Evolutionary conservation across 2,329 filamentous ascomycete genomes (phyloP).

Genomic region (Microcyclosporella mali): DNA sequence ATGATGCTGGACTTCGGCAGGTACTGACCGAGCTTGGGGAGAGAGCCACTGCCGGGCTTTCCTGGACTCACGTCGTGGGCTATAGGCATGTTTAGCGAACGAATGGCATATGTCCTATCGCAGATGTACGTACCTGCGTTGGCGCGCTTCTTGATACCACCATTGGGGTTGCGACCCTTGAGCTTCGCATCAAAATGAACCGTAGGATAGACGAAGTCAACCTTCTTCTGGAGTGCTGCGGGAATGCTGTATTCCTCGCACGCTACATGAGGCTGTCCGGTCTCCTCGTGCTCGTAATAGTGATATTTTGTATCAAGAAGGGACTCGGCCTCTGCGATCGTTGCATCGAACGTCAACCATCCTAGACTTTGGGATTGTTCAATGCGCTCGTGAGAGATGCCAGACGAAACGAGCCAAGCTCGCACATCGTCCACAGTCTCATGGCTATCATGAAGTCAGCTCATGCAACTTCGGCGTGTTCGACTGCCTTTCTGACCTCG

Average conservation of each 20-base stretch:
- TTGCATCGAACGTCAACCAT: conserved; percentile 54
- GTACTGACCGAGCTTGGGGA: conserved; percentile 23
- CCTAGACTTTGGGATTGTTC: conserved; percentile 46
- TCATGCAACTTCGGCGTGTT: too few relatives aligned
- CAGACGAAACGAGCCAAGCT: conserved; percentile 49
- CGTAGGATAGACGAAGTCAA: conserved; percentile 37
- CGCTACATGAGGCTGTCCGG: conserved; percentile 32
- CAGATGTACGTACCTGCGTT: conserved; percentile 3
- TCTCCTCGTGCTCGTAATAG: conserved; percentile 40
- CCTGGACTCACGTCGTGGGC: conserved; percentile 18
- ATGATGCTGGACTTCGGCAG: conserved; percentile 20
- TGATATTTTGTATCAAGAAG: conserved; percentile 51
- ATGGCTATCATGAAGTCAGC: conserved; percentile 7
- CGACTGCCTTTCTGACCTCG: conserved; percentile 21
- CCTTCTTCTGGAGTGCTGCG: conserved; percentile 25
- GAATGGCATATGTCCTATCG: too few relatives aligned
- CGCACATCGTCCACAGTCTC: conserved; percentile 47
- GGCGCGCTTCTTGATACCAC: conserved; percentile 16
- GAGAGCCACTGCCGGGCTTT: conserved; percentile 25
- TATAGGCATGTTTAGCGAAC: not conserved
- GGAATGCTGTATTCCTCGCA: conserved; percentile 36
- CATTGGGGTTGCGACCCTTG: conserved; percentile 14
- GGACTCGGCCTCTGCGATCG: conserved; percentile 48
- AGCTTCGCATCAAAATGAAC: conserved; percentile 36
- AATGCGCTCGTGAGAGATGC: conserved; percentile 46